Conservation (phyloP, 1,139 yeast genomes). For the Yamadazyma conglobata region DNA sequence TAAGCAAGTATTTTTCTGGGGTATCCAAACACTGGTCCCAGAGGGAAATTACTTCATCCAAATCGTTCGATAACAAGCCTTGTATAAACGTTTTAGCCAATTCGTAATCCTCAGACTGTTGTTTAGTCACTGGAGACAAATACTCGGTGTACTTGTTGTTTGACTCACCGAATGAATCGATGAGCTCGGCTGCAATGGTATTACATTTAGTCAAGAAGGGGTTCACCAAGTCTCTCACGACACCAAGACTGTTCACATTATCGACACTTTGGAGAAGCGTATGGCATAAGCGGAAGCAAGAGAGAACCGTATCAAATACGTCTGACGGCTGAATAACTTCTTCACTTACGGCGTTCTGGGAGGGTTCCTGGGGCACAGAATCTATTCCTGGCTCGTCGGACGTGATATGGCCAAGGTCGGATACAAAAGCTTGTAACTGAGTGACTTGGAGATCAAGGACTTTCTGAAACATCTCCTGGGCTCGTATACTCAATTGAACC, state of each 20-base stretch:
- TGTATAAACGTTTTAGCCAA: conserved; percentile 23
- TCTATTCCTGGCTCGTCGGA: conserved; percentile 3
- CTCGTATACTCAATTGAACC: conserved; percentile 18
- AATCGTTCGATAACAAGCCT: conserved; percentile 18
- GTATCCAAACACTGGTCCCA: conserved; percentile 30
- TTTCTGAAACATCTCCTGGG: conserved; percentile 16
- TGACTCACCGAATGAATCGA: conserved; percentile 21
- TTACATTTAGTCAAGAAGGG: conserved; percentile 22
- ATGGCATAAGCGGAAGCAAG: conserved; percentile 29
- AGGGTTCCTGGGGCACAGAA: conserved; percentile 9
- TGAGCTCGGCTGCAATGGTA: conserved; percentile 20
- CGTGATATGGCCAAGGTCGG: conserved; percentile 20
- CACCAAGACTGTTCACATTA: conserved; percentile 8
- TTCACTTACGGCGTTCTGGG: conserved; percentile 24
- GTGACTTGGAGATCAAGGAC: conserved; percentile 22
- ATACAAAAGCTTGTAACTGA: conserved; percentile 26
- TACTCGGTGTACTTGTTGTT: conserved; percentile 20
- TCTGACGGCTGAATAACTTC: conserved; percentile 37
- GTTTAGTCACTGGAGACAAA: conserved; percentile 23
- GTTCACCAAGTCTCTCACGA: conserved; percentile 10
- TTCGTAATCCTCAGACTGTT: conserved; percentile 24
- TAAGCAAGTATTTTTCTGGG: conserved; percentile 36
- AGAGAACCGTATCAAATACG: conserved; percentile 33
- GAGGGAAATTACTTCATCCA: conserved; percentile 16
- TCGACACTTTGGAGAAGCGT: conserved; percentile 26